These are phyloP conservation scores for Alternaria postmessia DNA, from an alignment of 2,329 filamentous ascomycete species.

Conservation along the genomic window DNA sequence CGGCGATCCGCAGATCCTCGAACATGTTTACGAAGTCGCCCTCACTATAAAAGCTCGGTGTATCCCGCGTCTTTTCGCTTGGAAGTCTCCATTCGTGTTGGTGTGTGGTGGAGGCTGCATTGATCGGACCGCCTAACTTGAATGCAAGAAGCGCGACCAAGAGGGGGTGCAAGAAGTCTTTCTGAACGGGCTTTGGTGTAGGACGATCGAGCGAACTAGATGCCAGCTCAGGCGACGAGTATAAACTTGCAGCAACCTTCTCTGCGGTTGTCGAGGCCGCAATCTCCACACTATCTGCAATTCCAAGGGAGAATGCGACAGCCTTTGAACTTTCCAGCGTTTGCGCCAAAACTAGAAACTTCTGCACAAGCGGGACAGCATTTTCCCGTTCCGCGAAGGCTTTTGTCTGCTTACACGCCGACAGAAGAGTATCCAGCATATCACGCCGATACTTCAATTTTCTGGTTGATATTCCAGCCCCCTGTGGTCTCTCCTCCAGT, in stretches of 20 bases:
- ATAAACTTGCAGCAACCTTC: neutral
- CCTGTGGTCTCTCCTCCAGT: neutral
- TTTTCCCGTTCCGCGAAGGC: neutral
- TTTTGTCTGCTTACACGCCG: neutral
- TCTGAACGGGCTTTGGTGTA: neutral
- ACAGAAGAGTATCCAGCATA: neutral
- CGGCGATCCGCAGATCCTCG: conserved; percentile 16
- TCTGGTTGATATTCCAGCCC: neutral
- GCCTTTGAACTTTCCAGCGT: conserved; percentile 6
- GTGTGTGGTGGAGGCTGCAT: conserved; percentile 17
- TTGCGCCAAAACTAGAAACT: conserved; percentile 5
- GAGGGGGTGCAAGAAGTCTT: conserved; percentile 16
- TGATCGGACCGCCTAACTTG: conserved; percentile 22
- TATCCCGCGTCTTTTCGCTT: neutral
- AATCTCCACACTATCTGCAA: neutral
- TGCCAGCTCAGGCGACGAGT: neutral
- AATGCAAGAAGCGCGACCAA: conserved; percentile 20
- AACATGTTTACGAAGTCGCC: conserved; percentile 14
- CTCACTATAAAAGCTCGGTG: conserved; percentile 14
- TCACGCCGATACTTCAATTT: neutral
- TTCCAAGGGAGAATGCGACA: conserved; percentile 1
- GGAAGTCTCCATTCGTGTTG: conserved; percentile 18
- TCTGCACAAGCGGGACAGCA: conserved; percentile 3
- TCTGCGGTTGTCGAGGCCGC: neutral
- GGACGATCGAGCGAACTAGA: neutral